Percentiles rank a stretch among this genome's conserved stretches.
Evolutionary conservation across 1,284 basidiomycete genomes (phyloP).

Genomic region (Trichosporon inkin): DNA sequence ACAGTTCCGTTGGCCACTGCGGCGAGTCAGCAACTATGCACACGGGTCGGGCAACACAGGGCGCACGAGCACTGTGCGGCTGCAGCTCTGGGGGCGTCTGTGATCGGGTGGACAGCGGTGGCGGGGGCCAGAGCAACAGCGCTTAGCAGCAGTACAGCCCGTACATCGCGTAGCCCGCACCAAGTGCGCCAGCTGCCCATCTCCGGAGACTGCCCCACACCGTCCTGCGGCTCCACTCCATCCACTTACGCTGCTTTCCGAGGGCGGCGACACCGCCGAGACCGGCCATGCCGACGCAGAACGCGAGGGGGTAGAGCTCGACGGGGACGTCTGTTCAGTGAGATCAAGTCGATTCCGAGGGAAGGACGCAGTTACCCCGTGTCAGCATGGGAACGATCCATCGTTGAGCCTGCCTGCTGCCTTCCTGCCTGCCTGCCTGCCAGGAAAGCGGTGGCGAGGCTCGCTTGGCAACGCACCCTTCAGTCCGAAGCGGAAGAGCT

Average conservation of each 20-base stretch:
- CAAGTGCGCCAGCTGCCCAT: too few species aligned
- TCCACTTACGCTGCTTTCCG: slow-evolving; percentile 20
- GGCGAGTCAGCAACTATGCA: background rate
- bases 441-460: background rate
- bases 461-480: slow-evolving; percentile 22
- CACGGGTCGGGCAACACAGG: background rate
- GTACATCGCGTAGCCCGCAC: too few species aligned
- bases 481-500: slow-evolving; percentile 50
- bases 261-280: slow-evolving; percentile 33
- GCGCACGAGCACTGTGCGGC: too few species aligned
- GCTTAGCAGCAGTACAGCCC: too few species aligned
- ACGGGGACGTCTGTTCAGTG: slow-evolving; percentile 43
- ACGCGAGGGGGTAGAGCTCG: slow-evolving; percentile 50
- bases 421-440: background rate
- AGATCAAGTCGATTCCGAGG: too few species aligned
- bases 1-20: slow-evolving; percentile 7
- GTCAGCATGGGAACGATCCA: background rate
- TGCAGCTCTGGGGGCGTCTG: too few species aligned
- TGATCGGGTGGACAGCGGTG: background rate
- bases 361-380: background rate
- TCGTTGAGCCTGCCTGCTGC: background rate
- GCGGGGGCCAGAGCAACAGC: too few species aligned
- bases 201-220: too few species aligned
- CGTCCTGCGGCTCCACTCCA: background rate
- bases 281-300: slow-evolving; percentile 43